Conservation (phyloP, 2,329 filamentous ascomycete genomes). For the Didymellaceae sp. region DNA sequence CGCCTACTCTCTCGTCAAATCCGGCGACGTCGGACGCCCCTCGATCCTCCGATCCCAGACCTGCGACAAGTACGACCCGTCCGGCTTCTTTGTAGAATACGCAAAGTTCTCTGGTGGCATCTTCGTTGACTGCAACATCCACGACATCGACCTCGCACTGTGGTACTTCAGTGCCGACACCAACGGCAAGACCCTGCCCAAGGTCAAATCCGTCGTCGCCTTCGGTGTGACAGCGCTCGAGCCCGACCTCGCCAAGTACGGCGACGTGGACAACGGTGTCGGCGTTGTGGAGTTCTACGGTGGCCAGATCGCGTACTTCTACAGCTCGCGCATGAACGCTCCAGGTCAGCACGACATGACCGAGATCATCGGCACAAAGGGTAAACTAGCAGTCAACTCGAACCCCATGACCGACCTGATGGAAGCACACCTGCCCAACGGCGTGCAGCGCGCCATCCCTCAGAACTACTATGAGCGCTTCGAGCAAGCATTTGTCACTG, state of each 20-base stretch:
- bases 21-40: constrained; percentile 65
- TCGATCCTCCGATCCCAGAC: constrained; percentile 70
- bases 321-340: constrained; percentile 70
- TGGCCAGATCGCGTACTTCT: constrained; percentile 69
- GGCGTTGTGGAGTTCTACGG: constrained; percentile 71
- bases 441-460: constrained; percentile 66
- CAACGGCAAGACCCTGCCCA: constrained; percentile 34
- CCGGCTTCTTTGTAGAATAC: constrained; percentile 72
- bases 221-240: constrained; percentile 66
- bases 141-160: constrained; percentile 71
- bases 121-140: constrained; percentile 74
- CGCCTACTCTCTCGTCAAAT: constrained; percentile 60
- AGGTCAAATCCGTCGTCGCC: constrained; percentile 63
- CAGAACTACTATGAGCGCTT: constrained; percentile 69
- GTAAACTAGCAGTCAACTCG: constrained; percentile 67
- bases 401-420: constrained; percentile 64
- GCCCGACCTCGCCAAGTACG: constrained; percentile 63
- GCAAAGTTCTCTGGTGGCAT: constrained; percentile 70
- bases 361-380: constrained; percentile 70
- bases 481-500: constrained; percentile 66
- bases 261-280: constrained; percentile 68
- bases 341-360: constrained; percentile 71
- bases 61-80: constrained; percentile 69
- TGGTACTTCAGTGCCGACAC: constrained; percentile 62
- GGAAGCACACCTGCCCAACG: constrained; percentile 60